These are phyloP conservation scores for Penicillium flavigenum DNA, from an alignment of 495 filamentous ascomycete species.

Conservation along the genomic window DNA sequence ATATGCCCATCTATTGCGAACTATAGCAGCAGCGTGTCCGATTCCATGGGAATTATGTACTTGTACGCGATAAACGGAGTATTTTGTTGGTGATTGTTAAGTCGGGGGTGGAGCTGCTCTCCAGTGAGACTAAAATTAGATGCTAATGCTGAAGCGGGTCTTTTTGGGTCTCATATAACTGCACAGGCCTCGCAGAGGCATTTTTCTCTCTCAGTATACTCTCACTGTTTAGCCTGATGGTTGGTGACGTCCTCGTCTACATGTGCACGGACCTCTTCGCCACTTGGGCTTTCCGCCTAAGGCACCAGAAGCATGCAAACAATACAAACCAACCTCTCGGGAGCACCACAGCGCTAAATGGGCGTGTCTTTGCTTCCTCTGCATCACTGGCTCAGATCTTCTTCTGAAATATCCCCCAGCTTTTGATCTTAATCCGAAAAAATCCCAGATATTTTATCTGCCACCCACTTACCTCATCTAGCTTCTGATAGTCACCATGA, in stretches of 20 bases:
- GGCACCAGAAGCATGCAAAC: not conserved
- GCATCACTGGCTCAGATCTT: not conserved
- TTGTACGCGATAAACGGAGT: not conserved
- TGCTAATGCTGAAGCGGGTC: not conserved
- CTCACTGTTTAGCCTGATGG: not conserved
- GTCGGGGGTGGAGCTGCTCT: not conserved
- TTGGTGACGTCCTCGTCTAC: not conserved
- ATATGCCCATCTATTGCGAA: not conserved
- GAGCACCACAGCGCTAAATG: conserved; percentile 3
- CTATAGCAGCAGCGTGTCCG: not conserved
- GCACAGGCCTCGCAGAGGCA: not conserved
- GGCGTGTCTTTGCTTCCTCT: conserved; percentile 8
- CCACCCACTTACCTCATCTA: conserved; percentile 10
- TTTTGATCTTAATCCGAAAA: not conserved
- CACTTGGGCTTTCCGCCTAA: not conserved
- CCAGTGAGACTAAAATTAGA: not conserved
- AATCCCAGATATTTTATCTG: not conserved
- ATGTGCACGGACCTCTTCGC: not conserved
- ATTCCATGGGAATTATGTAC: not conserved
- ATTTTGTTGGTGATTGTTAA: not conserved
- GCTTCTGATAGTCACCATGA: conserved; percentile 48
- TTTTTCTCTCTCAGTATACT: not conserved
- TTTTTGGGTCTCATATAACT: not conserved
- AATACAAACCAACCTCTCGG: not conserved
- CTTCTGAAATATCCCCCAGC: not conserved